A percentile compares a stretch with the other conserved stretches of the same genome.
Evolutionary conservation across 768 basidiomycete species (phyloP).

Genomic region (Termitomyces sp.): DNA sequence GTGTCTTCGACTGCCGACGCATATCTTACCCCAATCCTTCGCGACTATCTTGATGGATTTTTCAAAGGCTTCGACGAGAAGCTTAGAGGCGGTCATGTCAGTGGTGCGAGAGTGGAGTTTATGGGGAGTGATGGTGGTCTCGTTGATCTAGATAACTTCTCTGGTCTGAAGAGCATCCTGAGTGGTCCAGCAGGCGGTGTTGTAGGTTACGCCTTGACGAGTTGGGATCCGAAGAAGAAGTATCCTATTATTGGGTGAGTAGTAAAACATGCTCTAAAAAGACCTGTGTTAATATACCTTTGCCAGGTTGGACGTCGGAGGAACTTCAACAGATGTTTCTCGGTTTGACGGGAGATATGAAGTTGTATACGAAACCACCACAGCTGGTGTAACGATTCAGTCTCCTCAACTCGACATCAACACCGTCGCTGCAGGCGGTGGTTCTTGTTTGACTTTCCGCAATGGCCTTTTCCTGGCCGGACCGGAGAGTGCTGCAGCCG

Average conservation of each 20-base stretch:
- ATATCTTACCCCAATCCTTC: slow-evolving; percentile 87
- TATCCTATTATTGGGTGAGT: slow-evolving; percentile 81
- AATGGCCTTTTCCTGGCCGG: slow-evolving; percentile 91
- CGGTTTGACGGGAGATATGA: slow-evolving; percentile 90
- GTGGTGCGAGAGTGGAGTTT: slow-evolving; percentile 80
- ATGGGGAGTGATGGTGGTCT: slow-evolving; percentile 94
- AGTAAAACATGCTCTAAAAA: neutral
- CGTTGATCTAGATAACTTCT: slow-evolving; percentile 77
- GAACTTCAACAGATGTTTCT: slow-evolving; percentile 94
- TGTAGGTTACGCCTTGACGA: slow-evolving; percentile 90
- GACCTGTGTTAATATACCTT: neutral
- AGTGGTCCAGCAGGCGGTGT: slow-evolving; percentile 95
- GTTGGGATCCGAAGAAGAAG: slow-evolving; percentile 72
- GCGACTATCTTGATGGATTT: slow-evolving; percentile 85
- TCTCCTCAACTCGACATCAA: slow-evolving; percentile 94
- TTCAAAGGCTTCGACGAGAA: slow-evolving; percentile 82
- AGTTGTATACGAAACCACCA: slow-evolving; percentile 92
- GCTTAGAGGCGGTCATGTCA: slow-evolving; percentile 51
- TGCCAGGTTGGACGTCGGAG: slow-evolving; percentile 81
- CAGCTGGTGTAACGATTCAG: slow-evolving; percentile 89
- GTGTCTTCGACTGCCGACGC: slow-evolving; percentile 92
- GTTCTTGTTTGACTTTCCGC: slow-evolving; percentile 81
- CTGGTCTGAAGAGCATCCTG: slow-evolving; percentile 88
- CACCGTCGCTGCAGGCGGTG: slow-evolving; percentile 94
- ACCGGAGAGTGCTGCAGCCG: slow-evolving; percentile 89